phyloP scores from a whole-genome alignment of 257 asterid genomes.

The Solanum bulbocastanum region DNA sequence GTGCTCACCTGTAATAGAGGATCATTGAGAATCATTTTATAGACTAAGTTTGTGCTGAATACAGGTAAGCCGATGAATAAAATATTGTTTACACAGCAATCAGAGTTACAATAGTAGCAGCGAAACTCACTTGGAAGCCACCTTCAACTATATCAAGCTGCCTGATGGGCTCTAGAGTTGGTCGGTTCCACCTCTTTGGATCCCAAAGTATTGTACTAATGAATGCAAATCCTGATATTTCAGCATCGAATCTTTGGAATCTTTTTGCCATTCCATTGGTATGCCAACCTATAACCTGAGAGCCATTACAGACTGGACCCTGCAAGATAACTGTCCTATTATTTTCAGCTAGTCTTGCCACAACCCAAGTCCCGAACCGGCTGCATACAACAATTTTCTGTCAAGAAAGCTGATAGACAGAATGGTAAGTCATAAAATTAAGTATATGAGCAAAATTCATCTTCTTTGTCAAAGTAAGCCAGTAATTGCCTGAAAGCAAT shows the following conservation, averaged over 20 bases:
- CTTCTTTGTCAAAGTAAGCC: background rate
- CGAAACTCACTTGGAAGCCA: constrained; percentile 43
- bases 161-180: constrained; percentile 48
- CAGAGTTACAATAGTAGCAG: background rate
- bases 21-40: background rate
- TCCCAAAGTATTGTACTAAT: constrained; percentile 76
- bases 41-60: background rate
- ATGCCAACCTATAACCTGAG: constrained; percentile 72
- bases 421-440: background rate
- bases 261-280: constrained; percentile 11
- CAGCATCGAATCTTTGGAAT: constrained; percentile 38
- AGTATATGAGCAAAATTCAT: background rate
- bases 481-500: background rate
- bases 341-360: constrained; percentile 39
- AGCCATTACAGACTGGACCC: constrained; percentile 72
- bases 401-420: background rate
- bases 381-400: constrained; percentile 32
- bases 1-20: constrained; percentile 41
- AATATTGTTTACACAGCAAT: background rate
- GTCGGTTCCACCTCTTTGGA: constrained; percentile 56
- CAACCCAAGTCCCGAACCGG: constrained; percentile 57
- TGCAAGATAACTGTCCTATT: constrained; percentile 23
- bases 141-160: constrained; percentile 29
- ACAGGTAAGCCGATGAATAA: background rate
- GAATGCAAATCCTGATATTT: constrained; percentile 65